Evolutionary conservation across 2,329 filamentous ascomycete species (phyloP).

Genomic region (Cordyceps tenuipes): DNA sequence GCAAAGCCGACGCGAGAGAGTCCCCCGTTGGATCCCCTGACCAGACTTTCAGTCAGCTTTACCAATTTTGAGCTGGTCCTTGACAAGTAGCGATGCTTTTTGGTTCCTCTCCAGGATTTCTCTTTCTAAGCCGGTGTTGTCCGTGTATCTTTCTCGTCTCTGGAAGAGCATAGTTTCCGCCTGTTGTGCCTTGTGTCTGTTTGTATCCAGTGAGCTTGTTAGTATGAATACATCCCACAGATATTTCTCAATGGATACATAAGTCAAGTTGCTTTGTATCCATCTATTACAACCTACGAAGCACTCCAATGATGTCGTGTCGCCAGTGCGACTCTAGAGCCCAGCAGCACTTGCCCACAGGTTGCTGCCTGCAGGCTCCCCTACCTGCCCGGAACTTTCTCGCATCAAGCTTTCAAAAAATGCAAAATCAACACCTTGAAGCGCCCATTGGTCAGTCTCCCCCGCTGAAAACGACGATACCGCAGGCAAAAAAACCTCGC

Average conservation of each 20-base stretch:
- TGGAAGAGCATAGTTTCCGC: too few relatives aligned
- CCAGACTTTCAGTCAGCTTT: constrained; percentile 13
- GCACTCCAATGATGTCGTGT: too few relatives aligned
- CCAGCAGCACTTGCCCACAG: background rate
- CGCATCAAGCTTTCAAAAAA: background rate
- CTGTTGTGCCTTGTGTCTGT: too few relatives aligned
- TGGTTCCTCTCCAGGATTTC: background rate
- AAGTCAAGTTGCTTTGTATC: too few relatives aligned
- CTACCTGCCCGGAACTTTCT: background rate
- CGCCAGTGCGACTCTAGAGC: background rate
- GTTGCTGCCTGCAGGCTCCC: background rate
- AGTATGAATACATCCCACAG: too few relatives aligned
- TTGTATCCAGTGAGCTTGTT: too few relatives aligned
- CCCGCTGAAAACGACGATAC: background rate
- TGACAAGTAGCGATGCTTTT: background rate
- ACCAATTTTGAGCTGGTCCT: constrained; percentile 11
- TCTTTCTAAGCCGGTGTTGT: background rate
- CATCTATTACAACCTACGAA: background rate
- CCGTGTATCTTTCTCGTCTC: background rate
- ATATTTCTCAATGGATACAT: too few relatives aligned
- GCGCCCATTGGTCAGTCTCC: background rate
- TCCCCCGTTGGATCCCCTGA: constrained; percentile 5
- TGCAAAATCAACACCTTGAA: background rate
- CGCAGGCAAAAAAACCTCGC: background rate
- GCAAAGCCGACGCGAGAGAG: constrained; percentile 16